phyloP scores from a whole-genome alignment of 148 eudicot species.

The Beta vulgaris region DNA sequence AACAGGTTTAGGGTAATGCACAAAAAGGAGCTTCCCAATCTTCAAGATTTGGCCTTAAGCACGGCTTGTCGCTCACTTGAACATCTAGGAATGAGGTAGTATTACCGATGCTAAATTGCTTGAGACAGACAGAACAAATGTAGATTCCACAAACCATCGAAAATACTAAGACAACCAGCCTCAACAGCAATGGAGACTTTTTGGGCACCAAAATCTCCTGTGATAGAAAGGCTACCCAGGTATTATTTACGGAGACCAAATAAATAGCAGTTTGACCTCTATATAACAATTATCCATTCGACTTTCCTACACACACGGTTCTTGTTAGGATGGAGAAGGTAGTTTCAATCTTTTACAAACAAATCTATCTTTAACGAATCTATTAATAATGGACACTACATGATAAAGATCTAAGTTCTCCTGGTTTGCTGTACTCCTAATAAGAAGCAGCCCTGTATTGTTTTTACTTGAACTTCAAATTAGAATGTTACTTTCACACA shows the following conservation, averaged over 20 bases:
- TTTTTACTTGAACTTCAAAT: neutral
- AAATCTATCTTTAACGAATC: neutral
- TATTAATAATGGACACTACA: neutral
- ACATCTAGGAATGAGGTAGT: conserved; percentile 27
- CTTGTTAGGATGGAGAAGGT: neutral
- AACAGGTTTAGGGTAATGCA: conserved; percentile 74
- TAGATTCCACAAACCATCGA: conserved; percentile 65
- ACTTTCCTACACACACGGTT: neutral
- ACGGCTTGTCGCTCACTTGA: conserved; percentile 45
- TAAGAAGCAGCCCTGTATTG: no score
- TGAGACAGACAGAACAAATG: conserved; percentile 50
- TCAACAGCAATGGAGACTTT: conserved; percentile 48
- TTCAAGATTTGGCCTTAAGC: conserved; percentile 42
- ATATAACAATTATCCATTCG: neutral
- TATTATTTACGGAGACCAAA: conserved; percentile 7
- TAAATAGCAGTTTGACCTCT: neutral
- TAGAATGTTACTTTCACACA: neutral
- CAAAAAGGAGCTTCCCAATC: conserved; percentile 48
- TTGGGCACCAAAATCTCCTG: conserved; percentile 65
- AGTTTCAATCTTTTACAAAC: neutral
- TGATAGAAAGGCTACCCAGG: conserved; percentile 21
- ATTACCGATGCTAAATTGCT: conserved; percentile 39
- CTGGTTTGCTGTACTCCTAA: neutral
- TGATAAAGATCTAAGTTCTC: conserved; percentile 3
- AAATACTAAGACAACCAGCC: conserved; percentile 51